Evolutionary conservation across 2,329 filamentous ascomycete species (phyloP).

Genomic region (Aureobasidium sp.): DNA sequence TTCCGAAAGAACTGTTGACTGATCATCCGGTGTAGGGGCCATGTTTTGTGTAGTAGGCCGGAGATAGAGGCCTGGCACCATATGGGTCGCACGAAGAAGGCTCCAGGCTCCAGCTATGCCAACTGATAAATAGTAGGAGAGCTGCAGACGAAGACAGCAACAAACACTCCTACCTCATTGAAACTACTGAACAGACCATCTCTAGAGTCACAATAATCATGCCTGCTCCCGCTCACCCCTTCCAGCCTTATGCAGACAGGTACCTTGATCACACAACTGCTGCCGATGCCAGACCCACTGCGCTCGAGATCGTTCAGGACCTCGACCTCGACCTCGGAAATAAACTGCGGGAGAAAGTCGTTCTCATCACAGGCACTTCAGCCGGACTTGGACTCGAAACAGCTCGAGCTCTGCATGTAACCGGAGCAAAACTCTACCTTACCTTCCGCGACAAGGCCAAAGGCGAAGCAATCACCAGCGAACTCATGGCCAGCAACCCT

Average conservation of each 20-base stretch:
- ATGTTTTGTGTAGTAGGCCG: not conserved
- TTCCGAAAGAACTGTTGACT: not conserved
- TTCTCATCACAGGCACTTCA: slow-evolving; percentile 38
- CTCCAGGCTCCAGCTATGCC: not conserved
- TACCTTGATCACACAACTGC: slow-evolving; percentile 25
- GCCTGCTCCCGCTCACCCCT: slow-evolving; percentile 19
- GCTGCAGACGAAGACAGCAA: not conserved
- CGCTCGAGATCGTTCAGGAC: slow-evolving; percentile 21
- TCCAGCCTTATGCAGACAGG: slow-evolving; percentile 21
- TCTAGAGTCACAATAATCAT: slow-evolving; percentile 11
- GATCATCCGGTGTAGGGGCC: not conserved
- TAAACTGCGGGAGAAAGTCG: slow-evolving; percentile 29
- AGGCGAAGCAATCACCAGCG: slow-evolving; percentile 25
- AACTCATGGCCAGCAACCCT: slow-evolving; percentile 15
- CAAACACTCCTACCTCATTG: not conserved
- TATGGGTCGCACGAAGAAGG: not conserved
- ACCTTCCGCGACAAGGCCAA: slow-evolving; percentile 37
- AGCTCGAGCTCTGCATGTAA: slow-evolving; percentile 34
- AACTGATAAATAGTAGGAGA: not conserved
- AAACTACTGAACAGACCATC: not conserved
- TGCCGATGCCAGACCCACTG: slow-evolving; percentile 19
- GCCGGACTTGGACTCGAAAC: slow-evolving; percentile 39
- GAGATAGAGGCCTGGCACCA: not conserved
- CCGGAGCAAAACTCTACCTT: slow-evolving; percentile 38
- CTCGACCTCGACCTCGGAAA: slow-evolving; percentile 23